Conservation (phyloP, 202 grass and related monocot species). For the Miscanthus sacchariflorus region DNA sequence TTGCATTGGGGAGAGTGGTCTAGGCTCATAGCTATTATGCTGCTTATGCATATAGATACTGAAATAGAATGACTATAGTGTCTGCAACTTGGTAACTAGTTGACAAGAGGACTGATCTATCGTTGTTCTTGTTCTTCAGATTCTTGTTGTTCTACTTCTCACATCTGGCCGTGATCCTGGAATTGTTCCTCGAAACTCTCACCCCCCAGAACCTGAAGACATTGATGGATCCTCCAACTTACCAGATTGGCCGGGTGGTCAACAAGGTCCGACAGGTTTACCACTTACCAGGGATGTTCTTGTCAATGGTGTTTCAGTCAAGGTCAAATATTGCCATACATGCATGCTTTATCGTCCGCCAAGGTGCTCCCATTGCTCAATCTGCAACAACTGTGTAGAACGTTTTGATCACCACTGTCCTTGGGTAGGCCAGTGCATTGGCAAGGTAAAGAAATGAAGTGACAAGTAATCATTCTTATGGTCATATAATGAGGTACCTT, state of each 20-base stretch:
- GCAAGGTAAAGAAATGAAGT: slow-evolving; percentile 60
- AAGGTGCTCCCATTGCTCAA: slow-evolving; percentile 85
- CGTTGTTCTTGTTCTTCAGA: slow-evolving; percentile 46
- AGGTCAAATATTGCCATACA: slow-evolving; percentile 83
- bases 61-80: background rate
- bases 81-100: slow-evolving; percentile 33
- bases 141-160: slow-evolving; percentile 70
- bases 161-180: slow-evolving; percentile 80
- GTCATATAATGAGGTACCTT: background rate
- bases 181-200: slow-evolving; percentile 70
- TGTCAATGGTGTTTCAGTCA: slow-evolving; percentile 71
- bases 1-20: background rate
- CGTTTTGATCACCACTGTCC: slow-evolving; percentile 87
- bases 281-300: slow-evolving; percentile 69
- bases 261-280: slow-evolving; percentile 54
- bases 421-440: slow-evolving; percentile 87
- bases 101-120: slow-evolving; percentile 18
- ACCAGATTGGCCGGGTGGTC: slow-evolving; percentile 69
- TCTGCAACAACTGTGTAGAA: slow-evolving; percentile 87
- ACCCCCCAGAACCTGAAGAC: slow-evolving; percentile 75
- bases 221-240: slow-evolving; percentile 58
- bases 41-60: slow-evolving; percentile 9
- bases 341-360: slow-evolving; percentile 87
- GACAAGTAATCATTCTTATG: background rate
- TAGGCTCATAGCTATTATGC: background rate